Base-by-base conservation (phyloP, 768 basidiomycete species). In the Clitopilus passeckerianus region DNA sequence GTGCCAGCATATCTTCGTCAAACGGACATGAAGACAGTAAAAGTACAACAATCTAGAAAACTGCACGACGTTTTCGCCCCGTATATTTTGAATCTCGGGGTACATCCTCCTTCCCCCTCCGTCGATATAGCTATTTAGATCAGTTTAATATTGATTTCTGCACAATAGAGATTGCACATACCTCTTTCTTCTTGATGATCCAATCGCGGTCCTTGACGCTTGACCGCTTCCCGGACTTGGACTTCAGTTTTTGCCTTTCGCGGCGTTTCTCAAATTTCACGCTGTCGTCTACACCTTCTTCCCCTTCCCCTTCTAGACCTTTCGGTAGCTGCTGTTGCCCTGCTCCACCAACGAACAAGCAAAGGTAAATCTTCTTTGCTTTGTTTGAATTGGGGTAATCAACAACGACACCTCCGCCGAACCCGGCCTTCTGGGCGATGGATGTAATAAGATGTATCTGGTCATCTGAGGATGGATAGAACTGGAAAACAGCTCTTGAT, bases 351-450 rank as follows among this genome's bases (percentile, higher is more conserved):
- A 97, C 92, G 71, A 92, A 92, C 58, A 99, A 75, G 70, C 95
- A 95, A 60, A 99, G 68, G 71, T 95, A 99, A 59, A 98, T 89
- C 74, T 98, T 99, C 67, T 83, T 86, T 20, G 95, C 96, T 72
- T 95, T 99, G 67, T 91, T 91, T 0, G 93, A 95, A 74, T 98
- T 97, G 0, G 96, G 95, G 70, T 94, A 99, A 75, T 99, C 97
- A 37, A 99, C 91, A 22, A 98, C 90, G 34, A 99, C 74, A 61
- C 97, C 97, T 57, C 97, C 97, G 4, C 95, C 94, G 71, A 99
- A 99, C 1, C 97, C 97, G 6, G 96, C 94, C 66, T 86, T 89
- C 68, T 94, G 93, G 2, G 97, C 97, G 63, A 87, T 88, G 1
- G 88, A 87, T 6, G 95, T 96, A 66, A 98, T 95, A 58, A 99